Base-by-base conservation (phyloP, 1,284 basidiomycete species). In the Phellopilus nigrolimitatus region DNA sequence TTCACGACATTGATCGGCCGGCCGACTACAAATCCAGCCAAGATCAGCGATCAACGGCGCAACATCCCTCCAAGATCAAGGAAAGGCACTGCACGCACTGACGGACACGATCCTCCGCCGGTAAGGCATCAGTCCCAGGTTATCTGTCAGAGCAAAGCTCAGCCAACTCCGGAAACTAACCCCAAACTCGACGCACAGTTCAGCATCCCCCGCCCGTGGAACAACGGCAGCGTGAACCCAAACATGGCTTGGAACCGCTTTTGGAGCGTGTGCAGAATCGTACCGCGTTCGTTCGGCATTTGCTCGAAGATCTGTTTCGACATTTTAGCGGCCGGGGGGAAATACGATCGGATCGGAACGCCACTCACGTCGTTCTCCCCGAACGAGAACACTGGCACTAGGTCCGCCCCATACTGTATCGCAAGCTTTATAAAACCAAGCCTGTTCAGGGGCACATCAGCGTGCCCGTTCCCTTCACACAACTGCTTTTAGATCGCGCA, bases 371-470 rank as follows among this genome's bases (percentile, higher is more conserved):
- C 95, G 66, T 99, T 99, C 72, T 99, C 95, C 15, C 95, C 95
- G 62, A 99, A 99, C 1, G 91, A 94, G 63, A 97, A 97, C 1
- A 95, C 92, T 0, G 94, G 95, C 0, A 97, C 94, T 6, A 97
- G 75, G 62, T 93, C 89, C 38, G 94, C 94, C 41, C 95, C 95
- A 64, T 95, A 84, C 53, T 88, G 84, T 49, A 99, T 94, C 1
- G 95, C 97, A 53, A 99, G 70, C 69, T 98, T 98, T 68, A 99
- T 95, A 64, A 99, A 99, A 0, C 95, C 94, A 54, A 91, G 65
- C 59, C 85, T 88, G 56, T 15, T 49, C 17, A 22, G 4, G 9
- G 8, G 17, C 27, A 10, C 24, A 15, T 51, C 40, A 15, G 56
- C 15, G 40, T 49, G 10, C 21, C 41, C 52, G 3, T 21, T 30